These are phyloP conservation scores for Artemisia argyi DNA, from an alignment of 129 eudicot species.

Conservation along the genomic window DNA sequence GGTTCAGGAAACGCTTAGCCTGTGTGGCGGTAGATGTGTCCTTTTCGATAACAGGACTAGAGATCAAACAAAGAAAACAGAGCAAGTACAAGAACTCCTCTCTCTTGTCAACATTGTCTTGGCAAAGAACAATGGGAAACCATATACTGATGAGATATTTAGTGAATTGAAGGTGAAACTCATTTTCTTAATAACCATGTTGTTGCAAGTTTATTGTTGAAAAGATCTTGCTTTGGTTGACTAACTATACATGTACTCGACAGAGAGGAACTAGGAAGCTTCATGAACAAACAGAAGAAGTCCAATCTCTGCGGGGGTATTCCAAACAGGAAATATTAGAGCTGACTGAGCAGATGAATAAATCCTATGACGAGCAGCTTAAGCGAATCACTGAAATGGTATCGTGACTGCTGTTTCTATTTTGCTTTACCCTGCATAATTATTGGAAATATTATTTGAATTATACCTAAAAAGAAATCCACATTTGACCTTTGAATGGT, in stretches of 20 bases:
- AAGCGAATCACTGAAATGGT: constrained; percentile 88
- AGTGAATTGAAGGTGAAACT: constrained; percentile 58
- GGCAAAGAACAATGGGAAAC: constrained; percentile 56
- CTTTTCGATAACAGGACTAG: constrained; percentile 75
- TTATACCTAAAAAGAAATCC: neutral
- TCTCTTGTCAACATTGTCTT: constrained; percentile 52
- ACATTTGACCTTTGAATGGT: neutral
- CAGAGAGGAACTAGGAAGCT: constrained; percentile 79
- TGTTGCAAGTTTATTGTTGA: neutral
- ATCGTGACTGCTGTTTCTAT: constrained; percentile 1
- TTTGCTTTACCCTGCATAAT: neutral
- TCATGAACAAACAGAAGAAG: constrained; percentile 47
- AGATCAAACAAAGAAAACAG: constrained; percentile 38
- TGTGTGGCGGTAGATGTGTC: constrained; percentile 64
- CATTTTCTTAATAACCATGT: neutral
- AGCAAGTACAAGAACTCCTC: constrained; percentile 64
- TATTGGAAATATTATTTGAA: neutral
- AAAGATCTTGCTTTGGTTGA: neutral
- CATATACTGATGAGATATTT: constrained; percentile 72
- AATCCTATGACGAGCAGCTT: constrained; percentile 72
- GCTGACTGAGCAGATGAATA: constrained; percentile 56
- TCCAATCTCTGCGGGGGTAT: constrained; percentile 32
- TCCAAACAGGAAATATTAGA: constrained; percentile 48
- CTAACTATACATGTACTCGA: constrained; percentile 13
- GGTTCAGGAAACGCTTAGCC: constrained; percentile 53